phyloP scores from a whole-genome alignment of 75 land plant genomes.

The Gnetum montanum region DNA sequence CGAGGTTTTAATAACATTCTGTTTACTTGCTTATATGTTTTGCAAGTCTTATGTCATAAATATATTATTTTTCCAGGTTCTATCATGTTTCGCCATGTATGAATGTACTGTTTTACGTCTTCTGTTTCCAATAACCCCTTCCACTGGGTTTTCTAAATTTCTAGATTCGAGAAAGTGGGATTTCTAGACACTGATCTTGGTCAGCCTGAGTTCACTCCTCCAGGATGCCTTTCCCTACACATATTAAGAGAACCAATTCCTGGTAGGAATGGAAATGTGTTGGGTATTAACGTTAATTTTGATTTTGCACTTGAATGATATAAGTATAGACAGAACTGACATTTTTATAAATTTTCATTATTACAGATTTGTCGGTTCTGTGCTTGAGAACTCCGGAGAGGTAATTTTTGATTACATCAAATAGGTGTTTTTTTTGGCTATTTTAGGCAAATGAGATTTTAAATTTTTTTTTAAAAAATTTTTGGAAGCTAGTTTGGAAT shows the following conservation, averaged over 20 bases:
- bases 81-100: background rate
- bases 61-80: background rate
- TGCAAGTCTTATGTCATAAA: background rate
- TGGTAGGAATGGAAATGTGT: conserved; percentile 20
- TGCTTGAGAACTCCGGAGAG: conserved; percentile 53
- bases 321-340: too few relatives aligned
- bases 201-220: conserved; percentile 78
- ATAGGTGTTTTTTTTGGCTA: too few relatives aligned
- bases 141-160: background rate
- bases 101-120: background rate
- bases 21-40: background rate
- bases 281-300: too few relatives aligned
- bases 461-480: too few relatives aligned
- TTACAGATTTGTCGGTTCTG: conserved; percentile 44
- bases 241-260: conserved; percentile 44
- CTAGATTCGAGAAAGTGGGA: conserved; percentile 57
- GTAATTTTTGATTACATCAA: conserved; percentile 32
- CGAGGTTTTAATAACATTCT: background rate
- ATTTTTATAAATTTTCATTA: background rate
- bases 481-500: too few relatives aligned
- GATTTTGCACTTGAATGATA: too few relatives aligned
- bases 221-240: conserved; percentile 75
- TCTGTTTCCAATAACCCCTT: background rate
- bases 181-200: conserved; percentile 92
- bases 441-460: too few relatives aligned